Base-by-base conservation (phyloP, 108 stramenopile genomes). In the Cyclostephanos invisitatus region DNA sequence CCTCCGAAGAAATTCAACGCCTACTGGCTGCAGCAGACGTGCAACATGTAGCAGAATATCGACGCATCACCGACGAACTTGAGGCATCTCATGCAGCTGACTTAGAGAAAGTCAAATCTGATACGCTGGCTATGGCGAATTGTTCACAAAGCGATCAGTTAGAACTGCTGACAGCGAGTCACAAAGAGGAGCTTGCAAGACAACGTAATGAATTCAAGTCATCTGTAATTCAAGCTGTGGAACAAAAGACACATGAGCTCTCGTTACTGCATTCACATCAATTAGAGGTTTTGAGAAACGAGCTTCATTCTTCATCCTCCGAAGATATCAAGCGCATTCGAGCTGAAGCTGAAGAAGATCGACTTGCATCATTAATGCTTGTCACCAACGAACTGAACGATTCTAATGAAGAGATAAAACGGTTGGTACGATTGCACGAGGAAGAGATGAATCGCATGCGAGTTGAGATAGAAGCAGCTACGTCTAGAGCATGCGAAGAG, bases 141-240 rank as follows among this genome's bases (percentile, higher is more conserved):
- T 70, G 67, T 24, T 66, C 70, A 17, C 77, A 78, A 40, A 50
- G 48, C 42, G 70, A 72, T 36, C 77, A 67, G 12, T 42, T 78
- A 38, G 60, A 72, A n/a, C 70, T 75, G 38, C 69, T 80, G n/a
- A n/a, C 51, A 42, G 40, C 46, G 7, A 60, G 57, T 3, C 78
- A 80, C 36, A 35, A 54, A n/a, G 64, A 81, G 15, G 75, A 81
- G 55, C 15, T 81, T 6, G 44, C 46, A 24, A 57, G 64, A 10
- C 36, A 59, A 2, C 63, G 57, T 14, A 46, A 37, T 21, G 64
- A 77, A 56, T 27, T 54, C 22, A 67, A 75, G 67, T 22, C 67
- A 17, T 54, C 71, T n/a, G 63, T 74, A 9, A 42, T 50, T 50
- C 72, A 57, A 57, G 50, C 64, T 22, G 9, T 27, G 25, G 22